Base-by-base conservation (phyloP, 306 rosid genomes). In the Pterocarpus macrocarpus region DNA sequence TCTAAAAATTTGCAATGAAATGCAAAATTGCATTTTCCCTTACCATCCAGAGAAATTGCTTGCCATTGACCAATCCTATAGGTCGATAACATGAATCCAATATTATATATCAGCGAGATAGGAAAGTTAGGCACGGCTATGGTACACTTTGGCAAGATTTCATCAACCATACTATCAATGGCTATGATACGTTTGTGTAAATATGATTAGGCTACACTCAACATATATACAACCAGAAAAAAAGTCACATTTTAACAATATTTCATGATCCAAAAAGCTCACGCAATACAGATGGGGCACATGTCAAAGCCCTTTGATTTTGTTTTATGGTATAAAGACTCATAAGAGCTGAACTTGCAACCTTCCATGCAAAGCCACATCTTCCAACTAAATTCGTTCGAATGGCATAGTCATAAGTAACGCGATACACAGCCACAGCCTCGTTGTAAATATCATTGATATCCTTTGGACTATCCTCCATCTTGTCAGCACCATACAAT, bases 301-400 rank as follows among this genome's bases (percentile, higher is more conserved):
- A 78, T 11, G 47, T 1, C 66, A 89, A 61, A 47, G 69, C 3
- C n/a, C 39, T 82, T 36, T 62, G 88, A 36, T 71, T 79, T 14
- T 72, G 86, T 71, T 87, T 80, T 12, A 28, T 71, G 36, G 44
- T 52, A 75, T 63, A 76, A 30, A 80, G 65, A 17, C 79, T 69
- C 8, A 69, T 30, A 11, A 91, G 90, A 43, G 94, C 87, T 28
- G 90, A 35, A 33, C 97, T 94, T 0, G 94, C 97, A 81, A 91
- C 73, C 79, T 50, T 90, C 97, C 95, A 92, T 0, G 90, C 97
- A 71, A 90, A 94, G 65, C 74, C 1, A 69, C 97, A 94, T 32
- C 7, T 11, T 0, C 7, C 0, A 9, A 69, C 86, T 1, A 2
- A 0, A 0, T 63, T 10, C 8, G 0, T 2, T 28, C 2, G 35